phyloP scores from a whole-genome alignment of 2,329 filamentous ascomycete genomes.

The Helotiales sp. region DNA sequence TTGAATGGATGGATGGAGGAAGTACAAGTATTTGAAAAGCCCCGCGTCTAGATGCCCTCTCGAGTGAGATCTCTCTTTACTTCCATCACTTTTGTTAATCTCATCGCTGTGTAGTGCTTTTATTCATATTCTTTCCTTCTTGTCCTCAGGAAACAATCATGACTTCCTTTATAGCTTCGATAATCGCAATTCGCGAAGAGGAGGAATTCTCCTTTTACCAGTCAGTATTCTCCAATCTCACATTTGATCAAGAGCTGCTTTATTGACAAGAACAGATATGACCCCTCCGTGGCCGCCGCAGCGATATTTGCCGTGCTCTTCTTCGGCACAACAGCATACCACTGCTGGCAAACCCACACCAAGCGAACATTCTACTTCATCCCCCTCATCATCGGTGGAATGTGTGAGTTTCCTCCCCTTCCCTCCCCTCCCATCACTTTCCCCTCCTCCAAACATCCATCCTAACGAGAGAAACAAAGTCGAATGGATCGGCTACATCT shows the following conservation, averaged over 20 bases:
- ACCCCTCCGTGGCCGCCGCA: slow-evolving; percentile 52
- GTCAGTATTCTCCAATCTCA: slow-evolving; percentile 41
- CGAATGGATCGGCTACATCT: slow-evolving; percentile 46
- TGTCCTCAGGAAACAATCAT: no score
- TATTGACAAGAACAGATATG: slow-evolving; percentile 44
- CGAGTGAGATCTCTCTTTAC: neutral
- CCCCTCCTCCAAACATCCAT: neutral
- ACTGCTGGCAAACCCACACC: slow-evolving; percentile 41
- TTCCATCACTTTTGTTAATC: neutral
- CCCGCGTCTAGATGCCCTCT: neutral
- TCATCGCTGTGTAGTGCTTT: no score
- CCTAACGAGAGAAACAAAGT: slow-evolving; percentile 40
- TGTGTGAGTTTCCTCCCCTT: slow-evolving; percentile 46
- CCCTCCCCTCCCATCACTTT: neutral
- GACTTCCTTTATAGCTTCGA: neutral
- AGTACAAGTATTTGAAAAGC: slow-evolving; percentile 3
- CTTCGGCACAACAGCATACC: slow-evolving; percentile 36
- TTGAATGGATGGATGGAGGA: neutral
- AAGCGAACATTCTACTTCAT: slow-evolving; percentile 48
- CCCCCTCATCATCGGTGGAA: slow-evolving; percentile 51
- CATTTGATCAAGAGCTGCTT: neutral
- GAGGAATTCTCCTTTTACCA: slow-evolving; percentile 38
- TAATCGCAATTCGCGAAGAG: neutral
- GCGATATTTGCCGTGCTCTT: slow-evolving; percentile 47
- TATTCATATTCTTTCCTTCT: no score